Evolutionary conservation across 2,329 filamentous ascomycete genomes (phyloP).

Genomic region (Fusarium falciforme): DNA sequence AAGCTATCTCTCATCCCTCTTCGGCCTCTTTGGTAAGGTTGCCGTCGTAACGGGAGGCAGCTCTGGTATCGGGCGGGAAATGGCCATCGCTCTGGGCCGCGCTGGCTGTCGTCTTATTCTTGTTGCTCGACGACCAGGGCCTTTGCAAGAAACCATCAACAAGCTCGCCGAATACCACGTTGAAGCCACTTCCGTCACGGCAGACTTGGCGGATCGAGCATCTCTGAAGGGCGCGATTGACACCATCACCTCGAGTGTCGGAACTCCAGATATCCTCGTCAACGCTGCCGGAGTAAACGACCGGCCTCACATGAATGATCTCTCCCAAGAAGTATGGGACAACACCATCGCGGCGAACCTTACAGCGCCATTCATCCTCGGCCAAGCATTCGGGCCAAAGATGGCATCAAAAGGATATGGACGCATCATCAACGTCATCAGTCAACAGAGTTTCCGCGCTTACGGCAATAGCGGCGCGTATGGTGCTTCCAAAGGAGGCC

Average conservation of each 20-base stretch:
- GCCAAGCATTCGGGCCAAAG: slow-evolving; percentile 47
- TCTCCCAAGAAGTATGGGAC: slow-evolving; percentile 47
- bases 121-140: slow-evolving; percentile 43
- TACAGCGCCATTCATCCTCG: slow-evolving; percentile 47
- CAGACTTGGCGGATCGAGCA: slow-evolving; percentile 29
- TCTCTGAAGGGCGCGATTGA: slow-evolving; percentile 30
- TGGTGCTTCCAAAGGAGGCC: slow-evolving; percentile 47
- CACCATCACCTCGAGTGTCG: slow-evolving; percentile 36
- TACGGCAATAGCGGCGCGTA: slow-evolving; percentile 50
- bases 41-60: slow-evolving; percentile 50
- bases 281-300: slow-evolving; percentile 48
- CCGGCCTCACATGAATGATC: slow-evolving; percentile 45
- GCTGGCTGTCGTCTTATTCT: slow-evolving; percentile 47
- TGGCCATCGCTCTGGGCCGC: slow-evolving; percentile 45
- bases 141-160: slow-evolving; percentile 39
- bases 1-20: slow-evolving; percentile 45
- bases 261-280: slow-evolving; percentile 47
- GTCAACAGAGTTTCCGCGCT: slow-evolving; percentile 48
- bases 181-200: slow-evolving; percentile 33
- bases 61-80: slow-evolving; percentile 49
- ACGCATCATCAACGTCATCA: slow-evolving; percentile 49
- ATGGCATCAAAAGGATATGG: slow-evolving; percentile 48
- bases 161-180: slow-evolving; percentile 41
- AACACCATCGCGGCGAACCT: slow-evolving; percentile 48
- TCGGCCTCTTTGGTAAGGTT: slow-evolving; percentile 45